phyloP scores from a whole-genome alignment of 805 yeast species.

The Diddensiella transvaalensis region DNA sequence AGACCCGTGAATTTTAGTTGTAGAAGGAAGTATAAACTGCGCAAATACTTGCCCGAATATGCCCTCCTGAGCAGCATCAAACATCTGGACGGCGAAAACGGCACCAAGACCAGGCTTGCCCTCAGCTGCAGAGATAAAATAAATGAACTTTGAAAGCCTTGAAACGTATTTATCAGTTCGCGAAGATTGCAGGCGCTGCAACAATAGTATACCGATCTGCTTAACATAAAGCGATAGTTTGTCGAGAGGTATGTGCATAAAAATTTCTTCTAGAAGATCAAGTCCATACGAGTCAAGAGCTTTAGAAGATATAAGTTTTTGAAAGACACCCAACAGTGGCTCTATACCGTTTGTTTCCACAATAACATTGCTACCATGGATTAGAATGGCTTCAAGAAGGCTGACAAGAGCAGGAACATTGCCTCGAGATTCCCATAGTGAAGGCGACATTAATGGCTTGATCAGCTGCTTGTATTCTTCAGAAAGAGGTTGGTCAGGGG shows the following conservation, averaged over 20 bases:
- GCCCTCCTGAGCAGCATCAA: slow-evolving; percentile 36
- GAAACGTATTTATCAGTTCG: slow-evolving; percentile 79
- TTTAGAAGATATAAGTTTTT: slow-evolving; percentile 82
- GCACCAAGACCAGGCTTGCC: slow-evolving; percentile 39
- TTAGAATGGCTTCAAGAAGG: slow-evolving; percentile 63
- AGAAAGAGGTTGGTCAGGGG: slow-evolving; percentile 58
- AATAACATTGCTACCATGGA: slow-evolving; percentile 37
- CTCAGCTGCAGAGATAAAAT: slow-evolving; percentile 45
- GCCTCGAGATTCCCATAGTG: slow-evolving; percentile 89
- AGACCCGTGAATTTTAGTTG: slow-evolving; percentile 37
- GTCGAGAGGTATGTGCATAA: slow-evolving; percentile 52
- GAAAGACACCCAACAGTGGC: slow-evolving; percentile 94
- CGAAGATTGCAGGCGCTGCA: slow-evolving; percentile 76
- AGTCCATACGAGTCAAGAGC: slow-evolving; percentile 79
- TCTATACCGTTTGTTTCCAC: slow-evolving; percentile 48
- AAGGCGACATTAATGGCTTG: slow-evolving; percentile 82
- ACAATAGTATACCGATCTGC: slow-evolving; percentile 69
- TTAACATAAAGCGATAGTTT: slow-evolving; percentile 52
- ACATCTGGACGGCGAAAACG: slow-evolving; percentile 54
- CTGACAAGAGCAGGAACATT: slow-evolving; percentile 92
- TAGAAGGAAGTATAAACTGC: slow-evolving; percentile 33
- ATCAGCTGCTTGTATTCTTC: slow-evolving; percentile 60
- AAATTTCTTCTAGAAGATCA: slow-evolving; percentile 71
- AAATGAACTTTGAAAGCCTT: slow-evolving; percentile 62
- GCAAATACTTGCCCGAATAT: slow-evolving; percentile 35